A percentile compares a stretch with the other conserved stretches of the same genome.
Evolutionary conservation across 805 yeast genomes (phyloP).

Genomic region (Wickerhamiella azymoides): DNA sequence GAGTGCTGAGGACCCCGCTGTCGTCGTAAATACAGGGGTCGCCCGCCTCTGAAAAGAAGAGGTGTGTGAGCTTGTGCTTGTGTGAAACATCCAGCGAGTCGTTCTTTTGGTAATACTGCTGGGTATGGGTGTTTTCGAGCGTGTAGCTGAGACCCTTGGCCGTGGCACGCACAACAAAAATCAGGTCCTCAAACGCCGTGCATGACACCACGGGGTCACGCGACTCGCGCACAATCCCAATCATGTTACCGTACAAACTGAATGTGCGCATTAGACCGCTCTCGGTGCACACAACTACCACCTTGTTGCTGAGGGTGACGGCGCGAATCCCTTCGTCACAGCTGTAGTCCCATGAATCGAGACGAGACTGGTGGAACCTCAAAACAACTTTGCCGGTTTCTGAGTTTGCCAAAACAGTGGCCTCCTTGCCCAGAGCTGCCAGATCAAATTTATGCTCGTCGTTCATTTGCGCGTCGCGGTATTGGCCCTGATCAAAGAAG

Average conservation of each 20-base stretch:
- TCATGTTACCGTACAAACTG: conserved; percentile 60
- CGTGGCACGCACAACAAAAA: conserved; percentile 38
- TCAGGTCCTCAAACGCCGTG: conserved; percentile 43
- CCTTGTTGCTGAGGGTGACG: conserved; percentile 48
- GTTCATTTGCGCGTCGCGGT: conserved; percentile 73
- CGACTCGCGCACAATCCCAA: conserved; percentile 43
- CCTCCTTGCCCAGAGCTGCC: conserved; percentile 57
- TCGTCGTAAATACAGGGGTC: conserved; percentile 84
- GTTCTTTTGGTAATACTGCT: conserved; percentile 26
- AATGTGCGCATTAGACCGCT: conserved; percentile 60
- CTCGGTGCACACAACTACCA: conserved; percentile 58
- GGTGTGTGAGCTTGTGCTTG: conserved; percentile 34
- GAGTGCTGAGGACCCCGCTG: conserved; percentile 54
- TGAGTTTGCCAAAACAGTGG: conserved; percentile 46
- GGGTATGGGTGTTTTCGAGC: conserved; percentile 33
- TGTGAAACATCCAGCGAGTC: conserved; percentile 27
- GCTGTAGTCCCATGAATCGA: conserved; percentile 51
- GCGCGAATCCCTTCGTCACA: conserved; percentile 51
- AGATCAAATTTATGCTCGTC: conserved; percentile 60
- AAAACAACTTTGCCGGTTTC: conserved; percentile 35
- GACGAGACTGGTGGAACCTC: conserved; percentile 52
- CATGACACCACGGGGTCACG: conserved; percentile 60
- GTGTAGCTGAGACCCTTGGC: conserved; percentile 30
- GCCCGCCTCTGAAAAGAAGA: conserved; percentile 78
- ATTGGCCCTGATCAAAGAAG: conserved; percentile 65